Evolutionary conservation across 2,329 filamentous ascomycete species (phyloP), one percentile per base, ranked within the genome.

Genomic region (Aphanoascus verrucosus): DNA sequence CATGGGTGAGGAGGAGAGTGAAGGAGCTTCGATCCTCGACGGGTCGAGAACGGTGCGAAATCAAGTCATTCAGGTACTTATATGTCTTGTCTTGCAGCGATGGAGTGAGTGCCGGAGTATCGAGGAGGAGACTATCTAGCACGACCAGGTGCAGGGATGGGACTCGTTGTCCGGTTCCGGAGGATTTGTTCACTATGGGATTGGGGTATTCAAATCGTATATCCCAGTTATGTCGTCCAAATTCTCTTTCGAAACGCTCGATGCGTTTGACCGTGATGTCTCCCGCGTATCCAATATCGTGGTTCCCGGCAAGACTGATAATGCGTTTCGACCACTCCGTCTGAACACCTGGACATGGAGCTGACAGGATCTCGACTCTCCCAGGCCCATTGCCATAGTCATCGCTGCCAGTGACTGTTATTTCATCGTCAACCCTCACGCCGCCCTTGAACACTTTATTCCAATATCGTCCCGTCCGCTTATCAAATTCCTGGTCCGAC

Each of bases 261-360:
- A 96, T 75, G 2, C 89, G 81, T 57, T 81, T 76, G n/a, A 77
- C 72, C 40, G 85, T 88, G 57, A 97, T 77, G 67, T 98, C 93
- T 2, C 93, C 93, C 0, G 90, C 88, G 66, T 98, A 98, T 34
- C 93, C 93, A 63, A 98, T 84, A 67, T 98, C 93, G 66, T 98
- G 93, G 64, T 98, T 98, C 1, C 93, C 93, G 0, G 83, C 89
- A 23, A 97, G 81, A 61, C 95, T 94, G 66, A 98, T 88, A 58
- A 96, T 77, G 53, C 85, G 80, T 40, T 74, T 77, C n/a, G 76
- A 70, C 93, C 93, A 97, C 1, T 69, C 68, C 5, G 73, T 69
- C 5, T 70, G 68, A 55, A 79, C 74, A 65, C 57, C 56, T 77
- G 56, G 53, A 19, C 68, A 68, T 5, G 71, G 56, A 41, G 28